Percentiles rank a stretch among this genome's conserved stretches.
These are phyloP conservation scores for Dipteronia dyeriana DNA, from an alignment of 345 rosid species.

Conservation along the genomic window DNA sequence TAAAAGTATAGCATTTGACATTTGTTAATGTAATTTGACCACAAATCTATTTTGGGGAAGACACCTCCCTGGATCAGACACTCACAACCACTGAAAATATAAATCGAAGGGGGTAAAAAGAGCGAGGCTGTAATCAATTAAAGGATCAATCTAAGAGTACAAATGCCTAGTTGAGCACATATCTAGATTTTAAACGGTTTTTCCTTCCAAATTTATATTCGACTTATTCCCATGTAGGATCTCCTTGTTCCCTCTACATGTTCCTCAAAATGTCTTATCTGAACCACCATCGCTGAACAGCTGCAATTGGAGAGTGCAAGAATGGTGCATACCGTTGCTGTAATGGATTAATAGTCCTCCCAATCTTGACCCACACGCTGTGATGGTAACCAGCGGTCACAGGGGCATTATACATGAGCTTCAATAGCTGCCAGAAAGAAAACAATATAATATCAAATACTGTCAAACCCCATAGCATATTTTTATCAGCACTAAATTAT, in stretches of 20 bases:
- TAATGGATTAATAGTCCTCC: constrained; percentile 61
- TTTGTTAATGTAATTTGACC: background rate
- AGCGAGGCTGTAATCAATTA: background rate
- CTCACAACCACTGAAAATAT: background rate
- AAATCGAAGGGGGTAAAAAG: background rate
- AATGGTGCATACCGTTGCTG: constrained; percentile 73
- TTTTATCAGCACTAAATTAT: too few relatives aligned
- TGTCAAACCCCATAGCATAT: background rate
- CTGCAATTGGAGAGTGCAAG: constrained; percentile 61
- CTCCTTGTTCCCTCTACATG: background rate
- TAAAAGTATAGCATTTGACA: background rate
- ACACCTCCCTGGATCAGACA: background rate
- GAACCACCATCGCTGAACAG: constrained; percentile 90
- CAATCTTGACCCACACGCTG: constrained; percentile 81
- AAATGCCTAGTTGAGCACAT: constrained; percentile 7
- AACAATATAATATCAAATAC: background rate
- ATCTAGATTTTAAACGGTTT: background rate
- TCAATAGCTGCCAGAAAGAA: constrained; percentile 61
- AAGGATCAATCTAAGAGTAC: constrained; percentile 7
- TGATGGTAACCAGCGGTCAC: constrained; percentile 86
- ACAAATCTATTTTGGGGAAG: background rate
- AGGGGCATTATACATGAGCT: constrained; percentile 97
- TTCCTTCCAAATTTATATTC: background rate
- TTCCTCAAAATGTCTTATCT: constrained; percentile 41
- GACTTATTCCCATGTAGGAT: background rate